These are phyloP conservation scores for Gymnopilus junonius DNA, from an alignment of 768 basidiomycete genomes.

Conservation along the genomic window DNA sequence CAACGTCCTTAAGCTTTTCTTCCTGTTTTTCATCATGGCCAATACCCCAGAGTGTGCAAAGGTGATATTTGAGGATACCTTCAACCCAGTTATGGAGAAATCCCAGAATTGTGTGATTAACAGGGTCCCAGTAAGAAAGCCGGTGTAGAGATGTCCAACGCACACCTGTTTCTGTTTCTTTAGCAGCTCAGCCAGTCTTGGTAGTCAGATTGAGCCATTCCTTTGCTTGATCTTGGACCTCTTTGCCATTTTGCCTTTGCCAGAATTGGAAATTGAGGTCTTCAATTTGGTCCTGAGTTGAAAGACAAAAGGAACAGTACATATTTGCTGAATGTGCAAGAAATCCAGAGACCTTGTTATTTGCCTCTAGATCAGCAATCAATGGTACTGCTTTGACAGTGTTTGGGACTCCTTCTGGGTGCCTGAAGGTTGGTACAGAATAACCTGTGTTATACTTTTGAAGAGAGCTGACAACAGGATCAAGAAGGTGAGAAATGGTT, in stretches of 20 bases:
- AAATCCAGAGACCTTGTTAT: conserved; percentile 27
- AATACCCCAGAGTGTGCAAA: conserved; percentile 22
- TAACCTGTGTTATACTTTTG: conserved; percentile 12
- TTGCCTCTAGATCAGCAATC: conserved; percentile 28
- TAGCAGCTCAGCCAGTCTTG: conserved; percentile 8
- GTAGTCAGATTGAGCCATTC: conserved; percentile 12
- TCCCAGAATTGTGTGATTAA: conserved; percentile 29
- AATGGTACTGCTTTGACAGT: conserved; percentile 16
- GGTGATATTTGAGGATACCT: conserved; percentile 28
- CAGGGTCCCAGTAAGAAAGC: conserved; percentile 34
- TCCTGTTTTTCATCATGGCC: conserved; percentile 18
- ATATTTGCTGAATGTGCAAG: conserved; percentile 7
- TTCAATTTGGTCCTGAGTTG: conserved; percentile 16
- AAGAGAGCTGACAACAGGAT: conserved; percentile 20
- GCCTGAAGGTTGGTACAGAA: no score
- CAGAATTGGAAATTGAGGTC: conserved; percentile 24
- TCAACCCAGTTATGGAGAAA: conserved; percentile 34
- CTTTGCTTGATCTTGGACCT: conserved; percentile 21
- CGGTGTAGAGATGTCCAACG: conserved; percentile 30
- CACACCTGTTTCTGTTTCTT: conserved; percentile 25
- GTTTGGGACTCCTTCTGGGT: no score
- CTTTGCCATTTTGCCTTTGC: conserved; percentile 12
- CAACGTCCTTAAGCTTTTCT: conserved; percentile 8
- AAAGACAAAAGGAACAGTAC: conserved; percentile 32
- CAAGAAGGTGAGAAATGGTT: conserved; percentile 25